Conservation (phyloP, 1,139 yeast species). For the Geotrichum cucujoidarum region DNA sequence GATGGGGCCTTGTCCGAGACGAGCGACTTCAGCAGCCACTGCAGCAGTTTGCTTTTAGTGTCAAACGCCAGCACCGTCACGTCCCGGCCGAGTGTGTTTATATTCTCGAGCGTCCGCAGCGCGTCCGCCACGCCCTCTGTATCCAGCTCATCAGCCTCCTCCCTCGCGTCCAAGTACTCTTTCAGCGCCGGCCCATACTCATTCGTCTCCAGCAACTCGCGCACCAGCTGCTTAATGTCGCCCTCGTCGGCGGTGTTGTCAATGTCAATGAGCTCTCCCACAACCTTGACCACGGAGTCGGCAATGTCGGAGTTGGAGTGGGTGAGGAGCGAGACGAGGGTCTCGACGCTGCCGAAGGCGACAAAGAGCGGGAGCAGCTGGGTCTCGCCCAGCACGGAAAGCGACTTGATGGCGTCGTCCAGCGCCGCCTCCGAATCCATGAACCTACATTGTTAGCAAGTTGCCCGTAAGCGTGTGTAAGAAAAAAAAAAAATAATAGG, state of each 20-base stretch:
- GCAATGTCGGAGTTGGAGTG: conserved; percentile 39
- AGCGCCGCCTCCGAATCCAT: conserved; percentile 33
- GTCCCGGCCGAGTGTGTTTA: conserved; percentile 3
- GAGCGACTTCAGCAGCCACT: conserved; percentile 24
- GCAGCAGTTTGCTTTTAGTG: conserved; percentile 20
- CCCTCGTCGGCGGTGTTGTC: conserved; percentile 21
- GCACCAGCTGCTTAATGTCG: conserved; percentile 22
- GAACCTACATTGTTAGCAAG: conserved; percentile 18
- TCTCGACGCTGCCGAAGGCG: conserved; percentile 26
- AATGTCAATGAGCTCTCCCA: conserved; percentile 31
- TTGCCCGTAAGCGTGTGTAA: neutral
- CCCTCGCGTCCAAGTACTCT: neutral
- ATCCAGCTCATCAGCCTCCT: conserved; percentile 7
- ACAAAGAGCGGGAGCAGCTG: conserved; percentile 28
- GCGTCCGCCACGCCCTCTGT: conserved; percentile 19
- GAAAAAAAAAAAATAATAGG: neutral
- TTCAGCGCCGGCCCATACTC: conserved; percentile 9
- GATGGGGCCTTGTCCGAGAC: conserved; percentile 19
- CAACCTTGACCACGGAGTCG: conserved; percentile 27
- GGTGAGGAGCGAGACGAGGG: conserved; percentile 27
- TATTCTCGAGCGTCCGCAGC: conserved; percentile 17
- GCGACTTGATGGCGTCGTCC: conserved; percentile 32
- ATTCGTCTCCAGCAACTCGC: conserved; percentile 7
- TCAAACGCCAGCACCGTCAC: neutral
- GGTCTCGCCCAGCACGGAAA: conserved; percentile 34